These are phyloP conservation scores for Chenopodium suecicum DNA, from an alignment of 148 eudicot genomes.

Conservation along the genomic window DNA sequence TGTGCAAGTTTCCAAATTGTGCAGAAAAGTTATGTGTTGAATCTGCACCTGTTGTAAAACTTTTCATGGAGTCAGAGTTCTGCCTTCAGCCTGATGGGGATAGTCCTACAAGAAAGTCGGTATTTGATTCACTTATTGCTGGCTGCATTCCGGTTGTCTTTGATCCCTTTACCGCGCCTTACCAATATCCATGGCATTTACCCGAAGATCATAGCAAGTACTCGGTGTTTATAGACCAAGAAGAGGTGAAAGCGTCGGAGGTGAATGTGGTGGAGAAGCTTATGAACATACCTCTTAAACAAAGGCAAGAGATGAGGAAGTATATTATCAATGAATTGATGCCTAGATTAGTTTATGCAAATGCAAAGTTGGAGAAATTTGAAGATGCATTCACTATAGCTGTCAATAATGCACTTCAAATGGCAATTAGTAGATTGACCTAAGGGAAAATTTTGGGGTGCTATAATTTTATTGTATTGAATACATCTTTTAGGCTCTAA, in stretches of 20 bases:
- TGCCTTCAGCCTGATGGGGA: constrained; percentile 86
- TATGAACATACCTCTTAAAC: constrained; percentile 37
- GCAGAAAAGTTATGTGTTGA: constrained; percentile 33
- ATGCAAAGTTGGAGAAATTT: constrained; percentile 55
- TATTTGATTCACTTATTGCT: constrained; percentile 66
- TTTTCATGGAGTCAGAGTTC: constrained; percentile 69
- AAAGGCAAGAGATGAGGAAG: constrained; percentile 69
- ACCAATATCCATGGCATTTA: constrained; percentile 88
- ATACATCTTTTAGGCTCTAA: not conserved
- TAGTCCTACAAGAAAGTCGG: constrained; percentile 74
- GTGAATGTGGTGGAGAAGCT: constrained; percentile 59
- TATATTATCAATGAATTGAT: constrained; percentile 62
- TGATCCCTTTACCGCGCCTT: constrained; percentile 63
- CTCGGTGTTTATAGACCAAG: constrained; percentile 63
- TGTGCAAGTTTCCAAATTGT: constrained; percentile 56
- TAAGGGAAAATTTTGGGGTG: constrained; percentile 1
- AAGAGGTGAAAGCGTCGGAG: constrained; percentile 43
- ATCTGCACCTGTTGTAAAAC: constrained; percentile 41
- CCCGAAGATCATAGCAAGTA: constrained; percentile 56
- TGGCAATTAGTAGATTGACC: constrained; percentile 40
- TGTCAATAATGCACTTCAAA: constrained; percentile 54
- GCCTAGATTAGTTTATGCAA: constrained; percentile 73
- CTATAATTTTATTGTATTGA: not conserved
- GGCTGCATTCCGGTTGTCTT: constrained; percentile 88
- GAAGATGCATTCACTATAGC: constrained; percentile 72